Conservation (phyloP, 148 eudicot species). For the Fagopyrum esculentum region DNA sequence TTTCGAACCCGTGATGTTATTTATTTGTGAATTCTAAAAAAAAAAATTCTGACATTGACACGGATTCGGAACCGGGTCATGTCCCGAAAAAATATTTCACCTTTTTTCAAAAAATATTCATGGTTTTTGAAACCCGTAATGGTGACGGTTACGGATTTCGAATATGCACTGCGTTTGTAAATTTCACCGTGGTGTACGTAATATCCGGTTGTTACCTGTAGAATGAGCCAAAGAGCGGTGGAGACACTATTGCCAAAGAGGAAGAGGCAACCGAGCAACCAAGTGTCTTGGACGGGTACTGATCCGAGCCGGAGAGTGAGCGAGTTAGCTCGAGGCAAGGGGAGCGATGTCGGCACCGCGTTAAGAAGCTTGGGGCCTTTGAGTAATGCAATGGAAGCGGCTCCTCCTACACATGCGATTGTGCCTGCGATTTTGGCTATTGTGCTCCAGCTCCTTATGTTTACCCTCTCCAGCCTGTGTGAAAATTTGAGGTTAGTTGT, state of each 20-base stretch:
- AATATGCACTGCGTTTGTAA: no score
- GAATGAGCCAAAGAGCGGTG: conserved; percentile 79
- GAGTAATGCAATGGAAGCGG: conserved; percentile 50
- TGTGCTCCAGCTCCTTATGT: conserved; percentile 26
- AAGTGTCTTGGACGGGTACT: conserved; percentile 12
- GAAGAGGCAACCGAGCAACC: conserved; percentile 66
- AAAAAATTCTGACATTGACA: no score
- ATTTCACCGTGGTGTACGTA: no score
- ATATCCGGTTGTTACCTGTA: conserved; percentile 43
- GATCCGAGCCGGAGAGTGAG: background rate
- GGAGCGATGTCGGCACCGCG: conserved; percentile 16
- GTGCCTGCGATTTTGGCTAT: conserved; percentile 72
- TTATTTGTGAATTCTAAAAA: no score
- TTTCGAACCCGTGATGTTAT: no score
- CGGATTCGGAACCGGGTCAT: conserved; percentile 6
- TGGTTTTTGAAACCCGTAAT: no score
- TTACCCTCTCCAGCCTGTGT: conserved; percentile 53
- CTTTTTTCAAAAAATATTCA: no score
- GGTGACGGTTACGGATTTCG: no score
- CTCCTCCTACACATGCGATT: conserved; percentile 53
- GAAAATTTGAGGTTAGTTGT: no score
- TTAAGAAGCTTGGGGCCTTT: conserved; percentile 68
- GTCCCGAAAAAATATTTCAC: no score
- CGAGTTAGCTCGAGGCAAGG: conserved; percentile 10
- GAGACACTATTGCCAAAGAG: conserved; percentile 51